Evolutionary conservation across 2,329 filamentous ascomycete species (phyloP).

Genomic region (Pyrenochaeta sp.): DNA sequence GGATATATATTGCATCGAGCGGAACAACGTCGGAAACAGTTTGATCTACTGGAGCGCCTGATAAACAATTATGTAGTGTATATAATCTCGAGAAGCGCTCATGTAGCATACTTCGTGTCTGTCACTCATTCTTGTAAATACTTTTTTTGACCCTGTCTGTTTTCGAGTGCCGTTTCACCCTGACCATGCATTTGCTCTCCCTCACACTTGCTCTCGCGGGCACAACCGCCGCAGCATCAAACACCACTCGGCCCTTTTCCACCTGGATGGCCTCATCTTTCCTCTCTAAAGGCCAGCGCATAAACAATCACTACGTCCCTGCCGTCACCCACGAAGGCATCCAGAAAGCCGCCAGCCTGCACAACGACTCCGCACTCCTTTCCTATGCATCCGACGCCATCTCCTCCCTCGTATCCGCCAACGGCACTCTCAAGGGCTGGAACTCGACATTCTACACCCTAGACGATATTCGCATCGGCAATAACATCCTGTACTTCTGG

Average conservation of each 20-base stretch:
- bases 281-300: conserved; percentile 49
- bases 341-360: conserved; percentile 55
- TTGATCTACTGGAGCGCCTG: conserved; percentile 6
- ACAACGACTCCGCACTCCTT: conserved; percentile 54
- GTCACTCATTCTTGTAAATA: conserved; percentile 1
- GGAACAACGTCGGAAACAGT: conserved; percentile 8
- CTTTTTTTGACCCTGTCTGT: conserved; percentile 10
- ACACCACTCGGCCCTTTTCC: conserved; percentile 37
- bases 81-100: conserved; percentile 13
- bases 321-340: conserved; percentile 58
- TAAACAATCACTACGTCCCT: conserved; percentile 55
- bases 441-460: conserved; percentile 57
- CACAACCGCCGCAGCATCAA: conserved; percentile 31
- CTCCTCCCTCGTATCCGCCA: conserved; percentile 55
- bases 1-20: conserved; percentile 20
- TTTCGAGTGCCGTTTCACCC: conserved; percentile 13
- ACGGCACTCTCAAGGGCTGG: conserved; percentile 59
- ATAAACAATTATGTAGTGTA: conserved; percentile 6
- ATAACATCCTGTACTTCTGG: conserved; percentile 61
- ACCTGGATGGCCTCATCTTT: conserved; percentile 59
- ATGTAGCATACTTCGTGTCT: conserved; percentile 1
- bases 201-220: conserved; percentile 30
- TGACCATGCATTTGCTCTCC: conserved; percentile 36
- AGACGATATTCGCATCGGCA: conserved; percentile 61
- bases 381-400: conserved; percentile 57